phyloP scores from a whole-genome alignment of 2,329 filamentous ascomycete species.

The Ilyonectria robusta region DNA sequence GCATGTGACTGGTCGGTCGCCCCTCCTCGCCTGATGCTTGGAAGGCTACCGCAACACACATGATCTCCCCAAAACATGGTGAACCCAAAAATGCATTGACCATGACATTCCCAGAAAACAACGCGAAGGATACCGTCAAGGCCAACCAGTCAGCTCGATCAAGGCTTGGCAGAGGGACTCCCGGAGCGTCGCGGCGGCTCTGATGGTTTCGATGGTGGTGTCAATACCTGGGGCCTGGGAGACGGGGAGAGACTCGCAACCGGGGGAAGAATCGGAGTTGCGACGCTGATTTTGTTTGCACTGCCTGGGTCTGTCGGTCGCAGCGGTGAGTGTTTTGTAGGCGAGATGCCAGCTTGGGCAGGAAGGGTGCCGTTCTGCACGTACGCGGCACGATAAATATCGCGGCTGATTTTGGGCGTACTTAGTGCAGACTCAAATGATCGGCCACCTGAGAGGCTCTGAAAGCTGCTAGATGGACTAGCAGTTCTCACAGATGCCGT shows the following conservation, averaged over 20 bases:
- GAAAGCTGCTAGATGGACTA: conserved; percentile 44
- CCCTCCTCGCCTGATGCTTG: conserved; percentile 15
- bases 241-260: conserved; percentile 70
- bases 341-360: conserved; percentile 64
- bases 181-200: conserved; percentile 40
- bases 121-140: neutral
- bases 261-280: conserved; percentile 68
- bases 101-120: neutral
- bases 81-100: conserved; percentile 11
- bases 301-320: conserved; percentile 49
- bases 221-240: conserved; percentile 69
- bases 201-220: conserved; percentile 69
- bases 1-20: conserved; percentile 14
- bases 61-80: conserved; percentile 14
- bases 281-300: conserved; percentile 49
- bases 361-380: conserved; percentile 56
- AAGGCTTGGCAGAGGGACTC: conserved; percentile 28
- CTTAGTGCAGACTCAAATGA: conserved; percentile 45
- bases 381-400: conserved; percentile 46
- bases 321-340: conserved; percentile 66
- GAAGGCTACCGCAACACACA: conserved; percentile 1
- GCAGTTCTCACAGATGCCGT: conserved; percentile 40
- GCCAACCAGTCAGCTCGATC: neutral
- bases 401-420: conserved; percentile 48
- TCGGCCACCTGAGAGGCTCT: conserved; percentile 42